Conservation (phyloP, 1,284 basidiomycete species). For the Kalmanozyma brasiliensis region DNA sequence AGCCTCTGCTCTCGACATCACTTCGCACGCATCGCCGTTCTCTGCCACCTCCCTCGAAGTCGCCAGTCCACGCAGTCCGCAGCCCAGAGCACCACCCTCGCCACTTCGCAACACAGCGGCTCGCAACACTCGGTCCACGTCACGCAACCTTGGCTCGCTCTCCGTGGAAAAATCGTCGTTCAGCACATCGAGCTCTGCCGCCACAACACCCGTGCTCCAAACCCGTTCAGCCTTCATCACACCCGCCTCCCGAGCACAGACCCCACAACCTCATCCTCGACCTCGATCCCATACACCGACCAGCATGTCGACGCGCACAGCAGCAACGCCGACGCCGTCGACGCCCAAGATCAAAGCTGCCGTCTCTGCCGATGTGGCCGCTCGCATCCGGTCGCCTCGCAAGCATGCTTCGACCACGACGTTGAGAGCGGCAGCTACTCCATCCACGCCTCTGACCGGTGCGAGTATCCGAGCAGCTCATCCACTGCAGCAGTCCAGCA, state of each 20-base stretch:
- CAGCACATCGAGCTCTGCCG: constrained; percentile 15
- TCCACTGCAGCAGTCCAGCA: constrained; percentile 12
- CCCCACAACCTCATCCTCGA: constrained; percentile 7
- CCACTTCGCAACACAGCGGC: background rate
- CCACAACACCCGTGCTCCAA: constrained; percentile 21
- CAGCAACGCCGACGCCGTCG: constrained; percentile 2
- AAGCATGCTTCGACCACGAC: constrained; percentile 40
- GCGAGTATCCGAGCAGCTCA: constrained; percentile 2
- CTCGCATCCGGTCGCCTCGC: constrained; percentile 32
- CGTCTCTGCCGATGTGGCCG: constrained; percentile 40
- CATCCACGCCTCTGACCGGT: background rate
- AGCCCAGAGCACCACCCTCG: background rate
- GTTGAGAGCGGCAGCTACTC: constrained; percentile 10
- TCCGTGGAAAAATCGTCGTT: background rate
- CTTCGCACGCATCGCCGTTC: constrained; percentile 11
- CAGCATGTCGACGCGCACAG: constrained; percentile 18
- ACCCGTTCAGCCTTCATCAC: constrained; percentile 8
- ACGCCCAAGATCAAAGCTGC: constrained; percentile 46
- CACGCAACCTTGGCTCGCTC: constrained; percentile 6
- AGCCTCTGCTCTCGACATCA: constrained; percentile 17
- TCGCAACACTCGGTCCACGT: constrained; percentile 17
- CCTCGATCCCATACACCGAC: constrained; percentile 38
- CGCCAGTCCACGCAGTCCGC: background rate
- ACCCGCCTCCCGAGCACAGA: background rate
- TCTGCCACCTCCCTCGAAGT: background rate